A percentile compares a stretch with the other conserved stretches of the same genome.
These are phyloP conservation scores for Solanum piurae DNA, from an alignment of 257 asterid species.

Conservation along the genomic window DNA sequence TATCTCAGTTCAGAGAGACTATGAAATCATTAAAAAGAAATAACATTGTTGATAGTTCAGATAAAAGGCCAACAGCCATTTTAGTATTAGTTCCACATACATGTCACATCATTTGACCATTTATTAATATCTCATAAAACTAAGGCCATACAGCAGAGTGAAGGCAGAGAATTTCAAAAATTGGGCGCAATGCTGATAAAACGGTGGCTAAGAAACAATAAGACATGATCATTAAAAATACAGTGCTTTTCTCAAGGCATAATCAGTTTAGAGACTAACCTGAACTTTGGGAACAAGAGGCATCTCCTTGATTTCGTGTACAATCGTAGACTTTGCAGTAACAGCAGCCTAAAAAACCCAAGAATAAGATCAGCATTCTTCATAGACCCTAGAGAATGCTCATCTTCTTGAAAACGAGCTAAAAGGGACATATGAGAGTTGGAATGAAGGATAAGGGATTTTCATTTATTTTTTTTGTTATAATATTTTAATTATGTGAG, in stretches of 20 bases:
- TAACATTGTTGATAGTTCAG: not conserved
- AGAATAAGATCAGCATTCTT: not conserved
- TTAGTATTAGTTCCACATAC: not conserved
- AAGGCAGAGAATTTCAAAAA: not conserved
- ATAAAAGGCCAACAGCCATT: not conserved
- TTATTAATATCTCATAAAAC: not conserved
- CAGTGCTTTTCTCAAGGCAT: not conserved
- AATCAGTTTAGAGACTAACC: conserved; percentile 20
- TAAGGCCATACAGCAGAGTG: not conserved
- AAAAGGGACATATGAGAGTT: too few relatives aligned
- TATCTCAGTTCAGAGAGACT: not conserved
- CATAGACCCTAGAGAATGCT: not conserved
- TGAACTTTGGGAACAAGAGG: conserved; percentile 43
- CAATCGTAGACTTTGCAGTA: conserved; percentile 47
- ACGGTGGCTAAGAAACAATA: not conserved
- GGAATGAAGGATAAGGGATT: too few relatives aligned
- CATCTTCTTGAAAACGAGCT: too few relatives aligned
- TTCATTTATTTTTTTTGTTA: too few relatives aligned
- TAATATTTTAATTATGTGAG: too few relatives aligned
- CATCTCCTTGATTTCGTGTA: conserved; percentile 56
- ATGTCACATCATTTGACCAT: not conserved
- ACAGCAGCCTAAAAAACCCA: conserved; percentile 57
- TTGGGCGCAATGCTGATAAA: not conserved
- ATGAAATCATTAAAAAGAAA: not conserved
- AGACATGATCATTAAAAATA: not conserved